Base-by-base conservation (phyloP, 192 early-diverging fungal species). In the Backusella psychrophila region DNA sequence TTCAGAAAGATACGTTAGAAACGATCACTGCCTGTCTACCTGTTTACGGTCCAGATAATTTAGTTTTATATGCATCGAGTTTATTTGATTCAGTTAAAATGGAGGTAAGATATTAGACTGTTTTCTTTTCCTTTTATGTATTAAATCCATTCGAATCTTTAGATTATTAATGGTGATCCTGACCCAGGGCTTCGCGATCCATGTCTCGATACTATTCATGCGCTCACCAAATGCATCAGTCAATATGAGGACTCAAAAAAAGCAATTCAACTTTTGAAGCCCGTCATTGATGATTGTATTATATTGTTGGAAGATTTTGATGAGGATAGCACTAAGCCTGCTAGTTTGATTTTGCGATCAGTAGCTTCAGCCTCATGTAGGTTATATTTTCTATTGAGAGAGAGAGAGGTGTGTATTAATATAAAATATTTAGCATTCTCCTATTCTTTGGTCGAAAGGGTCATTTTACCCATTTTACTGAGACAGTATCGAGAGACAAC, bases 1-100 rank as follows among this genome's bases (percentile, higher is more conserved):
- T 39, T 39, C 38, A 94, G 90, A 87, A 90, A 80, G 97, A 99
- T 85, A 92, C 97, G 0, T 89, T 98, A 84, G 97, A 98, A 75
- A 93, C 96, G 0, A 80, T 99, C 33, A 83, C 92, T 15, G 91
- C 90, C 0, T 93, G 95, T 71, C 87, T 91, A 0, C 90, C 87
- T 11, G 90, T 91, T 1, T 99, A 96, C 76, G 91, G 89, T 29
- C 84, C 90, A 1, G 84, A 85, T 1, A 86, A 90, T 6, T 83
- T 97, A 34, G 75, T 85, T 17, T 90, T 89, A 2, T 85, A 94
- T 70, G 76, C 93, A 36, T 90, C 93, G 59, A 83, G 88, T 26
- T 78, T 99, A 35, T 93, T 94, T 77, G 91, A 93, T 49, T 85
- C 86, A 34, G 81, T 94, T 46, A 90, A 91, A 72, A 86, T 91